Percentiles rank a stretch among this genome's conserved stretches.
phyloP scores from a whole-genome alignment of 2,329 filamentous ascomycete species.

The Botrytis fabae region DNA sequence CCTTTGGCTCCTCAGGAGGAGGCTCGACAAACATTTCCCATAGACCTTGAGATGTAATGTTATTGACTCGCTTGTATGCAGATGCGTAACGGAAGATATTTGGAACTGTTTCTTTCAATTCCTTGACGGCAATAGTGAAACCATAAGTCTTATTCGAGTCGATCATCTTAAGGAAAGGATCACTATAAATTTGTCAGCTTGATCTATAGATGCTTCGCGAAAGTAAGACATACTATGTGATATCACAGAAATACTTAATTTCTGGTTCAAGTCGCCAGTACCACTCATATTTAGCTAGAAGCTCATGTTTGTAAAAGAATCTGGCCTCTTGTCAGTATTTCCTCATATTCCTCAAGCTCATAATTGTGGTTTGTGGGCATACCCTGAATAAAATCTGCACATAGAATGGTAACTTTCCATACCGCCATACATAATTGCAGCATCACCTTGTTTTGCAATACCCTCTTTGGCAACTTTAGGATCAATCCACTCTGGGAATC shows the following conservation, averaged over 20 bases:
- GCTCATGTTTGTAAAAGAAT: slow-evolving; percentile 96
- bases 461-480: slow-evolving; percentile 91
- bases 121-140: slow-evolving; percentile 98
- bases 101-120: slow-evolving; percentile 93
- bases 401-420: slow-evolving; percentile 99
- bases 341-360: background rate
- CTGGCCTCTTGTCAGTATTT: slow-evolving; percentile 45
- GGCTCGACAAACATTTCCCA: slow-evolving; percentile 99
- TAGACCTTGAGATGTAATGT: slow-evolving; percentile 83
- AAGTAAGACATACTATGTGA: slow-evolving; percentile 75
- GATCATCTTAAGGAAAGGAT: slow-evolving; percentile 95
- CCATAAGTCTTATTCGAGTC: slow-evolving; percentile 96
- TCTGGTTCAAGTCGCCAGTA: slow-evolving; percentile 99
- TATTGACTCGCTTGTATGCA: slow-evolving; percentile 91
- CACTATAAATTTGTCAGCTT: slow-evolving; percentile 51
- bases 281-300: slow-evolving; percentile 97
- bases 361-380: slow-evolving; percentile 41
- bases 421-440: slow-evolving; percentile 98
- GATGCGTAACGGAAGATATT: slow-evolving; percentile 99
- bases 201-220: background rate
- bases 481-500: slow-evolving; percentile 95
- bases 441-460: slow-evolving; percentile 93
- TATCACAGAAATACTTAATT: slow-evolving; percentile 99
- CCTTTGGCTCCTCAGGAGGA: slow-evolving; percentile 58
- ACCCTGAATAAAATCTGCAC: slow-evolving; percentile 99